Evolutionary conservation across 345 rosid species (phyloP).

Genomic region (Noccaea caerulescens): DNA sequence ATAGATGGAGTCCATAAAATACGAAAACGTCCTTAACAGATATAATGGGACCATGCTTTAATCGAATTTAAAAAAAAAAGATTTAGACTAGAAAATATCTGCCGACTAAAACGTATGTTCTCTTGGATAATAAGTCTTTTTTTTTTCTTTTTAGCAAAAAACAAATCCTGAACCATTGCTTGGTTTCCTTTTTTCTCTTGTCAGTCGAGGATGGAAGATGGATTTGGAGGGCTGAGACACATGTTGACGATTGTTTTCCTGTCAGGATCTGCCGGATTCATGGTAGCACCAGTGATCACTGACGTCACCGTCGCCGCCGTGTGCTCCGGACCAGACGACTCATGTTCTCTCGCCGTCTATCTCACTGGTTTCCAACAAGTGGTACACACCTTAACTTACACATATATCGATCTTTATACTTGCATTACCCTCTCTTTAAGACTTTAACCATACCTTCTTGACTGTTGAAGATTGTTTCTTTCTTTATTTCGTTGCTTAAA

Average conservation of each 20-base stretch:
- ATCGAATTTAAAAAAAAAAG: not conserved
- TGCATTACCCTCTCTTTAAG: not conserved
- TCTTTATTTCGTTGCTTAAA: too few species aligned
- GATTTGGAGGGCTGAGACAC: conserved; percentile 48
- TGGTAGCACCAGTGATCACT: conserved; percentile 73
- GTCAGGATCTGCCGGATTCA: conserved; percentile 49
- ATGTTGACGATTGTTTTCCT: conserved; percentile 66
- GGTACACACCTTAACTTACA: conserved; percentile 44
- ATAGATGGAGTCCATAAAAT: conserved; percentile 9
- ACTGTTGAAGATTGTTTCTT: not conserved
- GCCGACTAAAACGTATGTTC: conserved; percentile 2
- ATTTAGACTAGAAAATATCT: conserved; percentile 10
- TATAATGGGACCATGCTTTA: conserved; percentile 9
- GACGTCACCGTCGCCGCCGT: conserved; percentile 85
- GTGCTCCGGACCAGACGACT: conserved; percentile 61
- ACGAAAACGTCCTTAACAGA: conserved; percentile 9
- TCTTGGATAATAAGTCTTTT: not conserved
- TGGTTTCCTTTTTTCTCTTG: not conserved
- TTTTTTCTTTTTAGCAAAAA: not conserved
- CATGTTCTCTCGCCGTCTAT: conserved; percentile 92
- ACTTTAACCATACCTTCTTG: not conserved
- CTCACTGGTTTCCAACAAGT: conserved; percentile 88
- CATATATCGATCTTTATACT: not conserved
- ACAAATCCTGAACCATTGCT: not conserved
- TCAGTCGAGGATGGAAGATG: conserved; percentile 38